Evolutionary conservation across 2,329 filamentous ascomycete species (phyloP), one percentile per base, ranked within the genome.

Genomic region (Colletotrichum eleusines): DNA sequence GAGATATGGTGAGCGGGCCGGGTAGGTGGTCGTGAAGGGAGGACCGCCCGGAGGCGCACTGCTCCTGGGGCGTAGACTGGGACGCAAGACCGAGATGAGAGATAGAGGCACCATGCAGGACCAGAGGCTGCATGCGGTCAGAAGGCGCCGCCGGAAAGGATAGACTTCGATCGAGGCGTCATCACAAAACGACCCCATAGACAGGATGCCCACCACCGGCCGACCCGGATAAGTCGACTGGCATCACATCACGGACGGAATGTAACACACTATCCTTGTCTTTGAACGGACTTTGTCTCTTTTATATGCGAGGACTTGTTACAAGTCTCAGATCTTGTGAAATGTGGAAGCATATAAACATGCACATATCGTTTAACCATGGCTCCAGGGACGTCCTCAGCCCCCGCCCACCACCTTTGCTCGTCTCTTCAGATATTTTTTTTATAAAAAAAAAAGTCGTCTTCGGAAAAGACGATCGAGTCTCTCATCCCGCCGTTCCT

Each of bases 1-100:
- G 88, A 90, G 77, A 88, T 88, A 33, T 90, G 88, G 88, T 90
- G 54, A 76, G 6, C 7, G 16, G 12, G 31, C 5, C 6, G 4
- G 1, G 11, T 8, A 1, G 5, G n/a, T 0, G 14, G 14, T 5
- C 20, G 28, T 18, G 35, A 2, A 7, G 54, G 12, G n/a, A 18
- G 12, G 12, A 23, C 50, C 3, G 5, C 42, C 42, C 18, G 11
- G 14, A 54, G 5, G 20, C 18, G 12, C 31, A 31, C 51, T 35
- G 51, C 31, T 54, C 9, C 18, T n/a, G n/a, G 51, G 31, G 31
- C 28, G 31, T 7, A 23, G 48, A 9, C 48, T 8, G 23, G 48
- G 23, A 50, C 23, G 23, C 23, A 31, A n/a, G 48, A 9, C 5
- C 14, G 26, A 31, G 26, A 31, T 18, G 48, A 31, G 26, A 26